Evolutionary conservation across 345 rosid species (phyloP), one percentile per base, ranked within the genome.

Genomic region (Barbarea vulgaris): DNA sequence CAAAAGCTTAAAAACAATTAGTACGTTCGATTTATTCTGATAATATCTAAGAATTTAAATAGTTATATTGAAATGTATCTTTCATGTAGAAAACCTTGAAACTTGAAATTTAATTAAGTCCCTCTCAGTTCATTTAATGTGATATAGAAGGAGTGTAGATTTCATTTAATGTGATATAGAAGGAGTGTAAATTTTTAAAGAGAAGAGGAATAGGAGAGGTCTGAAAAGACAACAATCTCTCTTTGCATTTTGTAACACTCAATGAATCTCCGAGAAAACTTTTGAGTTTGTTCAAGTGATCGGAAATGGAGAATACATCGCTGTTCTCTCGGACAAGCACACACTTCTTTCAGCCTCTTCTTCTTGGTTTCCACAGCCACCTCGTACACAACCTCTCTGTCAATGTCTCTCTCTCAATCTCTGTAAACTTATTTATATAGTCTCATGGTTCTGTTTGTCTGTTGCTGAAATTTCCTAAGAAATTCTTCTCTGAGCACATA

Each of bases 321-420:
- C 15, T 14, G 7, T 24, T 10, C 39, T 57, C 66, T 34, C 22
- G 13, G 19, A 47, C 5, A 17, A 66, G 10, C 10, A 30, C 66
- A 25, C 73, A 64, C 5, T 74, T 74, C 37, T 54, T 64, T 19
- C 56, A 65, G 48, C 72, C 65, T 42, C 48, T 74, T 54, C 47
- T 65, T 25, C 56, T n/a, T n/a, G n/a, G n/a, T n/a, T n/a, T 58
- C 17, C 11, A 65, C 1, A 56, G 1, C 11, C 65, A 66, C 52
- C 59, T 74, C 4, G 72, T 74, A 74, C 7, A n/a, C 12, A 27
- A 21, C 24, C n/a, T n/a, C 65, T 31, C 13, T 42, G 4, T 13
- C 15, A 33, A 2, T 53, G 31, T 39, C 22, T 59, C 37, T 31
- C 34, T 39, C 22, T 25, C 28, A 25, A 19, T 50, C n/a, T 61